These are phyloP conservation scores for Kazachstania sp. DNA, from an alignment of 1,139 yeast species.

Conservation along the genomic window DNA sequence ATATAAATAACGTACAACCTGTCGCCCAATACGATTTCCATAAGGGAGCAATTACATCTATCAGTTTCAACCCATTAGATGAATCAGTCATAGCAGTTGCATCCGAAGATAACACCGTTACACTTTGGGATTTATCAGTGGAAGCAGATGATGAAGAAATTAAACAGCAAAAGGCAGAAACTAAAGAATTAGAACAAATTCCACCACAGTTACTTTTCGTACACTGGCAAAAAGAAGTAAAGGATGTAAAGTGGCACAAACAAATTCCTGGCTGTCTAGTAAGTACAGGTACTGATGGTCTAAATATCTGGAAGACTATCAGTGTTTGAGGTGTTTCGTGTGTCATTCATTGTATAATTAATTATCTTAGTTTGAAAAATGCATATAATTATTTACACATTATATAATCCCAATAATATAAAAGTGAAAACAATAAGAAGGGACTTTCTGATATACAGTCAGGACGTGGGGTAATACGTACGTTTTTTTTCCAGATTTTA, in stretches of 20 bases:
- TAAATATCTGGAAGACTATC: conserved; percentile 92
- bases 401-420: too few species aligned
- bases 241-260: conserved; percentile 95
- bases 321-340: conserved; percentile 48
- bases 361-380: neutral
- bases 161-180: conserved; percentile 58
- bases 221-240: conserved; percentile 96
- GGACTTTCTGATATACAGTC: too few species aligned
- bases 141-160: conserved; percentile 96
- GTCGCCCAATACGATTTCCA: conserved; percentile 95
- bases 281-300: conserved; percentile 92
- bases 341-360: neutral
- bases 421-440: too few species aligned
- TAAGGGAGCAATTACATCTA: conserved; percentile 84
- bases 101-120: conserved; percentile 92
- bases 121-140: conserved; percentile 94
- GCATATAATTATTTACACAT: neutral
- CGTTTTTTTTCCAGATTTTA: too few species aligned
- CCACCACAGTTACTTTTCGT: conserved; percentile 95
- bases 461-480: too few species aligned
- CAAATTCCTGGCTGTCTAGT: conserved; percentile 95
- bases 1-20: conserved; percentile 50
- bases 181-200: conserved; percentile 74
- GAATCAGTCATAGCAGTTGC: conserved; percentile 94
- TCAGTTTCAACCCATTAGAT: conserved; percentile 90